Evolutionary conservation across 2,329 filamentous ascomycete genomes (phyloP).

Genomic region (Leptosphaerulina australis): DNA sequence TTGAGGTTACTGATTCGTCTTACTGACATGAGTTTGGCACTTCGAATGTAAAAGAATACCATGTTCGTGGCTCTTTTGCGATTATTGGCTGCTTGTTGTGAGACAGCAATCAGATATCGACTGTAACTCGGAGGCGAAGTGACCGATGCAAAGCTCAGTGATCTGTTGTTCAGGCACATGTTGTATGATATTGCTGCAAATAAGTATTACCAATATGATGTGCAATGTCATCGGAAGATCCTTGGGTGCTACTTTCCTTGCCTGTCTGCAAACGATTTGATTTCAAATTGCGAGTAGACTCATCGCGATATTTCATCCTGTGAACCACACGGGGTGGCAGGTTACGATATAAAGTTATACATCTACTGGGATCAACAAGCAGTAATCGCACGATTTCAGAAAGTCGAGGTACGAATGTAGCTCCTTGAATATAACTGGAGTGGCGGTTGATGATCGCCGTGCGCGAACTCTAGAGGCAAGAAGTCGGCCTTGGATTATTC

Average conservation of each 20-base stretch:
- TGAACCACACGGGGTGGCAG: not conserved
- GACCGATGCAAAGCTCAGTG: not conserved
- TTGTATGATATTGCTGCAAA: not conserved
- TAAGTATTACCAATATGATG: too few species aligned
- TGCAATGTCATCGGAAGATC: too few species aligned
- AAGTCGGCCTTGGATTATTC: not conserved
- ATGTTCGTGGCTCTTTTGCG: not conserved
- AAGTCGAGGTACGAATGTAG: not conserved
- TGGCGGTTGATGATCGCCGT: not conserved
- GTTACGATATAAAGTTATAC: not conserved
- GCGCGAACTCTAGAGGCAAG: not conserved
- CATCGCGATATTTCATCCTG: not conserved
- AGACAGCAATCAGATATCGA: not conserved
- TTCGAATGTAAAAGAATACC: not conserved
- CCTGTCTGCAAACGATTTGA: too few species aligned
- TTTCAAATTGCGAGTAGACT: too few species aligned
- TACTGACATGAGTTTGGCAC: not conserved
- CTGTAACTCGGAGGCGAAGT: not conserved
- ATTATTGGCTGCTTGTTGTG: not conserved
- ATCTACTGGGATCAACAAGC: constrained; percentile 1
- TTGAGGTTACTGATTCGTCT: not conserved
- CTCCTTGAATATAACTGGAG: not conserved
- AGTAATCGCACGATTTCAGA: not conserved
- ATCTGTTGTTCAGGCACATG: not conserved
- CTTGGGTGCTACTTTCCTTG: too few species aligned